These are phyloP conservation scores for Pyronema omphalodes DNA, from an alignment of 495 filamentous ascomycete species.

Conservation along the genomic window DNA sequence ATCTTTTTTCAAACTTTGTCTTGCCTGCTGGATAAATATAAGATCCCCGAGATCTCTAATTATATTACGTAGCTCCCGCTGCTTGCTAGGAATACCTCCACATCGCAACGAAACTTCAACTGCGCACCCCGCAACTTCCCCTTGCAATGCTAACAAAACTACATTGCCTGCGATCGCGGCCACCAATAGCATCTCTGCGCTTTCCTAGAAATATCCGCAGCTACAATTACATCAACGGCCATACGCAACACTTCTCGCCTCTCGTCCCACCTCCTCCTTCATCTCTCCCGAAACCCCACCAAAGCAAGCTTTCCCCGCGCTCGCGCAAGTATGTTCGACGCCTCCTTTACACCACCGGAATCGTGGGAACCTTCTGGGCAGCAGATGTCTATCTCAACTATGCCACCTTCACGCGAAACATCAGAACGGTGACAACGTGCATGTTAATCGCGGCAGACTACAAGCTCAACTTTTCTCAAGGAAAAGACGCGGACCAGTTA, in stretches of 20 bases:
- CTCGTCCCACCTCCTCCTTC: slow-evolving; percentile 50
- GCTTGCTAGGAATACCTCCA: too few species aligned
- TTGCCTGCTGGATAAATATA: too few species aligned
- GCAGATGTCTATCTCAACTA: slow-evolving; percentile 60
- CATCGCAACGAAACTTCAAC: too few species aligned
- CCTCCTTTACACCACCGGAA: slow-evolving; percentile 41
- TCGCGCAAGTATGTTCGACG: slow-evolving; percentile 59
- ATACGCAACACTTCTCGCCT: neutral
- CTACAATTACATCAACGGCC: too few species aligned
- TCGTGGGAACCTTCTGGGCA: slow-evolving; percentile 41
- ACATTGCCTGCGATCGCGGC: too few species aligned
- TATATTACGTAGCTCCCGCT: too few species aligned
- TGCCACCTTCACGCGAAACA: slow-evolving; percentile 56
- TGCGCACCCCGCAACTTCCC: too few species aligned
- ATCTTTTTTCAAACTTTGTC: too few species aligned
- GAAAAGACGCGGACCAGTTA: slow-evolving; percentile 46
- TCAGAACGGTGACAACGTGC: slow-evolving; percentile 61
- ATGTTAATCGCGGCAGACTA: slow-evolving; percentile 79
- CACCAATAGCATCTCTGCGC: too few species aligned
- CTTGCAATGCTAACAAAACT: too few species aligned
- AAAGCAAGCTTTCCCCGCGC: slow-evolving; percentile 43
- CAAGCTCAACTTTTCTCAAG: slow-evolving; percentile 80
- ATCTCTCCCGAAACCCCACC: slow-evolving; percentile 55
- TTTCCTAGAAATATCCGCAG: too few species aligned
- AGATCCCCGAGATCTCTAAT: too few species aligned